These are phyloP conservation scores for Suhomyces pyralidae DNA, from an alignment of 805 yeast genomes.

Conservation along the genomic window DNA sequence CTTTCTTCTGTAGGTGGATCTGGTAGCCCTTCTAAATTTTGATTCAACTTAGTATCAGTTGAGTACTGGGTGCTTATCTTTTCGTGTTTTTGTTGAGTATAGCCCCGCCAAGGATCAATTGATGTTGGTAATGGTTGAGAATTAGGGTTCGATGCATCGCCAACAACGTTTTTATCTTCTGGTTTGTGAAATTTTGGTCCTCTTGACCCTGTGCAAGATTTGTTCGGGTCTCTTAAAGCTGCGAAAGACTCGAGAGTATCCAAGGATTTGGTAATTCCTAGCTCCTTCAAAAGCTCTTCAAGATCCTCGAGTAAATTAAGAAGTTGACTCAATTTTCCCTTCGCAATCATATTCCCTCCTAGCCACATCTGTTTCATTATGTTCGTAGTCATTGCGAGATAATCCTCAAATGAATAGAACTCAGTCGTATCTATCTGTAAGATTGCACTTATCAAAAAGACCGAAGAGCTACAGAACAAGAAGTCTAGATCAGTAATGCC, in stretches of 20 bases:
- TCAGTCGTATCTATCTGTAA: slow-evolving; percentile 10
- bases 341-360: slow-evolving; percentile 21
- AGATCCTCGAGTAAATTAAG: slow-evolving; percentile 2
- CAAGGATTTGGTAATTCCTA: not conserved
- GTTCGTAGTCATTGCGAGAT: slow-evolving; percentile 15
- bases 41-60: not conserved
- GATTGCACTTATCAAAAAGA: slow-evolving; percentile 20
- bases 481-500: slow-evolving; percentile 29
- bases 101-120: not conserved
- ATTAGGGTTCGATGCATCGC: not conserved
- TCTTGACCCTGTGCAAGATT: not conserved
- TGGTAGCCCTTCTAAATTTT: not conserved
- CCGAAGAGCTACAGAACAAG: slow-evolving; percentile 18
- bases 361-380: slow-evolving; percentile 19
- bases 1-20: not conserved
- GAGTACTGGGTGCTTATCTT: not conserved
- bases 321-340: slow-evolving; percentile 16
- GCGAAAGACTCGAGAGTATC: not conserved
- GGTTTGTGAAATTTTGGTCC: not conserved
- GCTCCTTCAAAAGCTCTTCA: not conserved
- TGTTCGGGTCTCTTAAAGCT: not conserved
- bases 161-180: not conserved
- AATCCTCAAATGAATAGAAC: slow-evolving; percentile 14
- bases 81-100: not conserved
- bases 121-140: not conserved